Evolutionary conservation across 2,329 filamentous ascomycete genomes (phyloP).

Genomic region (Stachybotrys chartarum): DNA sequence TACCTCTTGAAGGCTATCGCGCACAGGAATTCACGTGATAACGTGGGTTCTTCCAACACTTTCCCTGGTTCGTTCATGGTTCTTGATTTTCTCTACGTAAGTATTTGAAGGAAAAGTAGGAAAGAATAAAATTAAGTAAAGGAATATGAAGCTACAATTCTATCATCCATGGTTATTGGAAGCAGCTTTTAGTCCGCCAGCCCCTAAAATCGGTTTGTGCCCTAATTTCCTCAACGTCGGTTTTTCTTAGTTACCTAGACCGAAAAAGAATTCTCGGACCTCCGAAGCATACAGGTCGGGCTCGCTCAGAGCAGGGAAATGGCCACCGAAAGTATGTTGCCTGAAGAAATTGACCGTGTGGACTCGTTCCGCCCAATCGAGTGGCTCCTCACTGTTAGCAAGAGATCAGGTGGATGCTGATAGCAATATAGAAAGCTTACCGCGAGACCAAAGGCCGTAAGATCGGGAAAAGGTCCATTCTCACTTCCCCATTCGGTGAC

Average conservation of each 20-base stretch:
- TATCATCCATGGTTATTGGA: no score
- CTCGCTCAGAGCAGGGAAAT: neutral
- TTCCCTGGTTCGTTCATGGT: no score
- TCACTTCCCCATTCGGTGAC: neutral
- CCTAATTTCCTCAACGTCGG: no score
- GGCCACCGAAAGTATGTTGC: neutral
- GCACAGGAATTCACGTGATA: no score
- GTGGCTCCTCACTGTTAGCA: neutral
- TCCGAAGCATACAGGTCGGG: neutral
- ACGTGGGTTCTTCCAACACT: no score
- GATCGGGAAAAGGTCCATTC: neutral
- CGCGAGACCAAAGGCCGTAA: neutral
- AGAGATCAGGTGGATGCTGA: neutral
- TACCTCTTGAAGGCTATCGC: conserved; percentile 2
- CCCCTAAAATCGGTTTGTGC: no score
- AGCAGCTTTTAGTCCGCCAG: no score
- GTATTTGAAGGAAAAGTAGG: no score
- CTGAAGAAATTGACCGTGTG: neutral
- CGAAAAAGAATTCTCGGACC: neutral
- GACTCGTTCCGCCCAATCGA: neutral
- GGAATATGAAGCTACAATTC: no score
- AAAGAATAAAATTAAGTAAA: no score
- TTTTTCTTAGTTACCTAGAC: no score
- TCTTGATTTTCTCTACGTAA: no score
- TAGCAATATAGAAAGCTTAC: neutral